Evolutionary conservation across 192 early-diverging fungal species (phyloP).

Genomic region (Coemansia erecta): DNA sequence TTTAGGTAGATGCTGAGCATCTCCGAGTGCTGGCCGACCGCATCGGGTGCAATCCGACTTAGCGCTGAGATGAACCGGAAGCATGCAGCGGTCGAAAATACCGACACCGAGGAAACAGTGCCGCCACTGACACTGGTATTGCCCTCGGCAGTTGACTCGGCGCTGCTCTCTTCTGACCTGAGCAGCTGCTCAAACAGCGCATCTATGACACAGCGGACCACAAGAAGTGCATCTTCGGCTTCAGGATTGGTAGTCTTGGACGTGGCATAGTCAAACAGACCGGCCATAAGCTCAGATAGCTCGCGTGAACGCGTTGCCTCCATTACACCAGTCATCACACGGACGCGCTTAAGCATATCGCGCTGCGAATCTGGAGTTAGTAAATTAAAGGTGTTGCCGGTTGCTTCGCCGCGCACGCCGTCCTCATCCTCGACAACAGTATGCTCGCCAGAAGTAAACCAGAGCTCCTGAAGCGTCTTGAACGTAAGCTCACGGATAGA

Average conservation of each 20-base stretch:
- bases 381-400: slow-evolving; percentile 36
- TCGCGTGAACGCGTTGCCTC: slow-evolving; percentile 23
- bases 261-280: slow-evolving; percentile 34
- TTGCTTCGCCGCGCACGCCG: slow-evolving; percentile 8
- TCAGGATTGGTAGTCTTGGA: slow-evolving; percentile 46
- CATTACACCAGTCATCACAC: slow-evolving; percentile 50
- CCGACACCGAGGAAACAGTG: neutral
- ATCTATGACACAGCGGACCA: slow-evolving; percentile 69
- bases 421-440: slow-evolving; percentile 31
- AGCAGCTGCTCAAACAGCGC: slow-evolving; percentile 72
- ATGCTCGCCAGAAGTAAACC: slow-evolving; percentile 58
- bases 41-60: slow-evolving; percentile 56
- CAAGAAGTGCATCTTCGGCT: slow-evolving; percentile 51
- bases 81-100: slow-evolving; percentile 32
- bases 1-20: slow-evolving; percentile 57
- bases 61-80: slow-evolving; percentile 56
- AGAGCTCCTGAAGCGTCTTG: slow-evolving; percentile 70
- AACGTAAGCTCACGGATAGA: slow-evolving; percentile 63
- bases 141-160: slow-evolving; percentile 4
- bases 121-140: neutral
- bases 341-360: slow-evolving; percentile 40
- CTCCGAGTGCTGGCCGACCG: slow-evolving; percentile 55
- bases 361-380: slow-evolving; percentile 47
- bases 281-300: slow-evolving; percentile 32
- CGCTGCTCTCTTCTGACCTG: slow-evolving; percentile 58